Base-by-base conservation (phyloP, 1,284 basidiomycete species). In the Malassezia arunalokei region DNA sequence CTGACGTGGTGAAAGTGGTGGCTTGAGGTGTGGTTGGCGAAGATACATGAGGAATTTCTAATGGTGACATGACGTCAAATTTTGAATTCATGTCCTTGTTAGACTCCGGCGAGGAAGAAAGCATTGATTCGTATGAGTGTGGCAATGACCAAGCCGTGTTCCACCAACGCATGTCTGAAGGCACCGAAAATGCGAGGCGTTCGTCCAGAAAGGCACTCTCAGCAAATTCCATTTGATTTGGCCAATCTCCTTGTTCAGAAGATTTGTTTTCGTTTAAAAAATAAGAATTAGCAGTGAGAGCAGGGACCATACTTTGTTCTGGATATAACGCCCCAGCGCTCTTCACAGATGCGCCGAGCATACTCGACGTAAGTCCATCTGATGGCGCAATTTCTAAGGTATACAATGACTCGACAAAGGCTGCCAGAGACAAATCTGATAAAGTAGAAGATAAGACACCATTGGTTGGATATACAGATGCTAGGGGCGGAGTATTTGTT, bases 161-260 rank as follows among this genome's bases (percentile, higher is more conserved):
- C 63, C 68, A 71, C 70, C 70, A 73, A 35, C 62, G 63, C 41
- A 73, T 61, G 30, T 73, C 70, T 2, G 65, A 63, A 0, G 70
- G 70, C 8, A 73, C 66, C 0, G 70, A 68, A 49, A 66, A 73
- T 30, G 59, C 62, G 8, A 71, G 50, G 14, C 61, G 30, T n/a
- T 54, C 59, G 17, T 65, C 59, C 1, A 68, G 50, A 31, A 68
- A 58, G 1, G 64, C 63, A 43, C 51, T 54, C 8, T 54, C 32
- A 2, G 40, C 33, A 15, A 35, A 49, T n/a, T 28, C 31, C 32
- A 40, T 7, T 14, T 20, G 14, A 12, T 20, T 24, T 31, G 1
- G 8, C 6, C 30, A 33, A 28, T 14, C 5, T 12, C 12, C 20
- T 3, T 8, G 9, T n/a, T 40, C 39, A 9, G 12, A 24, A n/a